Conservation (phyloP, 2,329 filamentous ascomycete species). For the Cordyceps cicadae region DNA sequence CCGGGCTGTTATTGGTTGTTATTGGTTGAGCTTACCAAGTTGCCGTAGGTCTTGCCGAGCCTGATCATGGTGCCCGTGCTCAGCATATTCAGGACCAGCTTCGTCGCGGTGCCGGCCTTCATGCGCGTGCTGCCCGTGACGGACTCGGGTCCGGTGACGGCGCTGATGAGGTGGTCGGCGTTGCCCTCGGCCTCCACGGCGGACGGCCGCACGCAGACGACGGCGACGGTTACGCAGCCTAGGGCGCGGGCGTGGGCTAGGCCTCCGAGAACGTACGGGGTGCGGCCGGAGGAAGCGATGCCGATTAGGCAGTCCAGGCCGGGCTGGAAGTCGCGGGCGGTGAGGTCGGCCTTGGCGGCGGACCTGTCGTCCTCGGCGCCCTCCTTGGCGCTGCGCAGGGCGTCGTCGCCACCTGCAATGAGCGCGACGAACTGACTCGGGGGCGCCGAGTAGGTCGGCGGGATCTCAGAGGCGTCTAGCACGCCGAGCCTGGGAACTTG, state of each 20-base stretch:
- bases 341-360: conserved; percentile 24
- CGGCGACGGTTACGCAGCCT: conserved; percentile 29
- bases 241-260: conserved; percentile 25
- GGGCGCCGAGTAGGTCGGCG: conserved; percentile 32
- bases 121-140: conserved; percentile 37
- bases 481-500: conserved; percentile 26
- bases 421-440: conserved; percentile 31
- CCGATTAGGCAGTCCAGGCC: conserved; percentile 30
- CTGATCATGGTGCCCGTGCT: conserved; percentile 34
- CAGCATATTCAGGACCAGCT: conserved; percentile 33
- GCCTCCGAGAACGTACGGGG: conserved; percentile 30
- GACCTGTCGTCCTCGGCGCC: conserved; percentile 31
- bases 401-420: conserved; percentile 33
- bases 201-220: conserved; percentile 31
- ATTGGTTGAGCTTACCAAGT: conserved; percentile 25
- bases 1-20: neutral
- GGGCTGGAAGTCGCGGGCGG: conserved; percentile 20
- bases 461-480: conserved; percentile 34
- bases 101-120: conserved; percentile 37
- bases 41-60: conserved; percentile 33
- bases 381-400: conserved; percentile 32
- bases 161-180: conserved; percentile 24
- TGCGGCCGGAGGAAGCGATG: conserved; percentile 34
- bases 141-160: conserved; percentile 34
- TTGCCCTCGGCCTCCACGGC: conserved; percentile 17